Evolutionary conservation across 495 filamentous ascomycete species (phyloP).

Genomic region (Rhypophila decipiens): DNA sequence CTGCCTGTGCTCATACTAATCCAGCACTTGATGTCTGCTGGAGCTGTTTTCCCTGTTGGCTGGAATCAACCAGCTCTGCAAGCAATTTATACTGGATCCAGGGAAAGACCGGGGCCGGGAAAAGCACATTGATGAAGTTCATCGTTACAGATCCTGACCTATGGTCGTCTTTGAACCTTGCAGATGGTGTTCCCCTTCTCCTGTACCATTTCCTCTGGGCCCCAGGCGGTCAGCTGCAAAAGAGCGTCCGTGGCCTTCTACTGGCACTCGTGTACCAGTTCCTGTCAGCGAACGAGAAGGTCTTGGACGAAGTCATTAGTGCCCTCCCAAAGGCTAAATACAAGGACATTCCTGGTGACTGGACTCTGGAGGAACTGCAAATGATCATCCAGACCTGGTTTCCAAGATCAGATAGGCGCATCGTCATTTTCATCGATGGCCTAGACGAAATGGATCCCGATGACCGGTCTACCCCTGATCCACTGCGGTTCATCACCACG

Average conservation of each 20-base stretch:
- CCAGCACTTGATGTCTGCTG: constrained; percentile 1
- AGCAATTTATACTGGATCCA: constrained; percentile 32
- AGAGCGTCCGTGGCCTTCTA: constrained; percentile 22
- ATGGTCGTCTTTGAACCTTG: constrained; percentile 1
- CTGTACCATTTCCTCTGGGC: constrained; percentile 27
- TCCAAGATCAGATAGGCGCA: constrained; percentile 1
- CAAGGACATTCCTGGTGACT: constrained; percentile 9
- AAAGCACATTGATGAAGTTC: constrained; percentile 40
- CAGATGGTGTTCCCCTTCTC: constrained; percentile 7
- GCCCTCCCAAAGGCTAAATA: background rate
- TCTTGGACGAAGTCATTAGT: constrained; percentile 8
- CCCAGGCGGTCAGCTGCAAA: constrained; percentile 16
- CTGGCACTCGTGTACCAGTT: constrained; percentile 25
- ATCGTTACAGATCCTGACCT: constrained; percentile 10
- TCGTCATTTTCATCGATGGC: constrained; percentile 18
- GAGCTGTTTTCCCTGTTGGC: constrained; percentile 28
- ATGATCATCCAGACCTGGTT: constrained; percentile 1
- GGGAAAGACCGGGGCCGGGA: constrained; percentile 40
- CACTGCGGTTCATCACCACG: background rate
- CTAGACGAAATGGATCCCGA: constrained; percentile 13
- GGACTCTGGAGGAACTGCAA: constrained; percentile 7
- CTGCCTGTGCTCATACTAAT: background rate
- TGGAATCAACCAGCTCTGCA: constrained; percentile 5
- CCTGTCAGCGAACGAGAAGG: constrained; percentile 4
- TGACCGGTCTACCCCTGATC: background rate